These are phyloP conservation scores for Aspergillus hortae DNA, from an alignment of 2,329 filamentous ascomycete species.

Conservation along the genomic window DNA sequence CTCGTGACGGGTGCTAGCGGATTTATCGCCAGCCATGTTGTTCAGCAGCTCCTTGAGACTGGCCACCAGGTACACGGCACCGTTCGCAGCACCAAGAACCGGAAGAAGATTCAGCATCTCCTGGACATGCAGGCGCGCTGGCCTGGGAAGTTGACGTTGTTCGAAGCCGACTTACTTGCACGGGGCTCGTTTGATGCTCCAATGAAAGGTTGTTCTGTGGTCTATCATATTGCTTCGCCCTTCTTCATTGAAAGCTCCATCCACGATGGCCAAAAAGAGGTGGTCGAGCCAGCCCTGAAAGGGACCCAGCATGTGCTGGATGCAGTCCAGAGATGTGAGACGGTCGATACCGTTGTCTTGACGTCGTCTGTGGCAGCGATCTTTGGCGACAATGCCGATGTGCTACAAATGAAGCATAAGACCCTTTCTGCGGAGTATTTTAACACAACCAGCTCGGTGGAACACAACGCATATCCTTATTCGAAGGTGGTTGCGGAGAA, in stretches of 20 bases:
- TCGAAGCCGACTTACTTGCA: constrained; percentile 28
- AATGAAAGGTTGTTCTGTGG: constrained; percentile 25
- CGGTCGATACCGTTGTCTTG: constrained; percentile 23
- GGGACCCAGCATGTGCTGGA: constrained; percentile 24
- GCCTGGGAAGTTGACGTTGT: constrained; percentile 18
- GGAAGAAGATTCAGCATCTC: constrained; percentile 14
- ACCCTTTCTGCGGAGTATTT: constrained; percentile 20
- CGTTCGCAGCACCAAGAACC: constrained; percentile 13
- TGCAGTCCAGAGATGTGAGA: constrained; percentile 18
- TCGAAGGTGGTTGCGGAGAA: constrained; percentile 23
- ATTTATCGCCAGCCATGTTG: constrained; percentile 16
- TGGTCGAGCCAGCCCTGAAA: constrained; percentile 24
- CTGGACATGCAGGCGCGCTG: constrained; percentile 14
- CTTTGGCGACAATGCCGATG: constrained; percentile 23
- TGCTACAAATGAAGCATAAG: constrained; percentile 14
- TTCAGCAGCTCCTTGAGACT: constrained; percentile 15
- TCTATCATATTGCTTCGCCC: constrained; percentile 36
- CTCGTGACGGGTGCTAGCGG: constrained; percentile 18
- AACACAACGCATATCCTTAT: constrained; percentile 24
- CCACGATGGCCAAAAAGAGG: constrained; percentile 21
- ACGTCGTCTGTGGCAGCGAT: constrained; percentile 25
- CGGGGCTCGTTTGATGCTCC: constrained; percentile 26
- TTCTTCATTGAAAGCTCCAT: constrained; percentile 27
- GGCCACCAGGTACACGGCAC: constrained; percentile 12
- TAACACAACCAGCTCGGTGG: constrained; percentile 23